Base-by-base conservation (phyloP, 768 basidiomycete species). In the Flagelloscypha sp. region DNA sequence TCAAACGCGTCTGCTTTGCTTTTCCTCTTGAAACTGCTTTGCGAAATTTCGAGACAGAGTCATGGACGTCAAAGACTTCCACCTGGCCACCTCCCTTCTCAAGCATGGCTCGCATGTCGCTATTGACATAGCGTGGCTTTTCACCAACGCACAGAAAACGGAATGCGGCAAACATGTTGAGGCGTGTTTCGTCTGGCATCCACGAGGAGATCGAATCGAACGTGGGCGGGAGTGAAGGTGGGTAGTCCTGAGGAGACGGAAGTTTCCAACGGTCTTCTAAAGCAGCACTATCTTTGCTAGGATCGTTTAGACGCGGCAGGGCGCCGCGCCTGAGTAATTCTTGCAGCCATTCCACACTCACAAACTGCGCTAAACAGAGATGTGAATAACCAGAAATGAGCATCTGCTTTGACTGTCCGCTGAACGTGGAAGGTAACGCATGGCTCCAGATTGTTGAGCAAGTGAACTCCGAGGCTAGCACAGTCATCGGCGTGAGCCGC, bases 111-210 rank as follows among this genome's bases (percentile, higher is more conserved):
- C 66, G 63, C 16, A 75, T 54, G 16, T 73, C 72, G 5, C 50
- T 53, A 13, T 70, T 68, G 0, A 64, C 48, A 24, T 73, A 65
- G n/a, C 68, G 60, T 0, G 62, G 62, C 31, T 66, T 71, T 44
- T 81, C 79, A 2, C 70, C 69, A 5, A 78, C 57, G 35, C 77
- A 74, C 6, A 85, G 48, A 47, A 85, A 84, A 6, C 76, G 63
- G 40, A 63, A 70, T 0, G 54, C 52, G 5, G 55, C 51, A 21
- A 86, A 63, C 47, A 87, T 59, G 30, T 65, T 62, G 7, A 73
- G 46, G 7, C 84, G 65, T 37, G 65, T 74, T 48, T 81, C 77
- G 35, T 77, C 78, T 0, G 77, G 76, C 38, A 78, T 72, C 84
- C 84, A 85, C 2, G 72, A 57, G 18, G 63, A 68, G 48, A 70